A percentile compares a stretch with the other conserved stretches of the same genome.
phyloP scores from a whole-genome alignment of 768 basidiomycete genomes.

The Lactarius vividus region DNA sequence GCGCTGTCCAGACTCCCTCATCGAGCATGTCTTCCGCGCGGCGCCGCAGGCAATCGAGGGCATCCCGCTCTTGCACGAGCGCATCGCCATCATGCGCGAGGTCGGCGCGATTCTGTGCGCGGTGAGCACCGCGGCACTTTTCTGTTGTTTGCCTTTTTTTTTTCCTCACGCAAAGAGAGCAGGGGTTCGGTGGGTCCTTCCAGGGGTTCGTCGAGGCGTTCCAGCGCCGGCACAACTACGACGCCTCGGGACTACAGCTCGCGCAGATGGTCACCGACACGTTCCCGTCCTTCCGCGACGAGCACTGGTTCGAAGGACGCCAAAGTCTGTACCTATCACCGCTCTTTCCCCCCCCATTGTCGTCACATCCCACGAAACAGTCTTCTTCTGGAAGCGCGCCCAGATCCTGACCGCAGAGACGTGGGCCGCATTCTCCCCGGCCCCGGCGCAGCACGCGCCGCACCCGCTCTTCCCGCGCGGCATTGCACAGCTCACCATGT shows the following conservation, averaged over 20 bases:
- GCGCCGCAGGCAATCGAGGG: slow-evolving; percentile 54
- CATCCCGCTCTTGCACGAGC: slow-evolving; percentile 67
- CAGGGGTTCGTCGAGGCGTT: slow-evolving; percentile 27
- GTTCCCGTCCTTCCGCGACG: slow-evolving; percentile 29
- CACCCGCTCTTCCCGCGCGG: slow-evolving; percentile 80
- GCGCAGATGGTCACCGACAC: slow-evolving; percentile 28
- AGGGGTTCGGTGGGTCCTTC: slow-evolving; percentile 26
- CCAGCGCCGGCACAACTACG: slow-evolving; percentile 17
- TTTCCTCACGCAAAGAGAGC: background rate
- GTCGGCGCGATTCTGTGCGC: slow-evolving; percentile 68
- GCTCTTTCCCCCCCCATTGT: background rate
- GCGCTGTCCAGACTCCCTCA: slow-evolving; percentile 66
- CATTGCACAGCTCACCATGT: slow-evolving; percentile 78
- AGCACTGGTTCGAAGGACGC: slow-evolving; percentile 31
- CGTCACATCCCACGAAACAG: slow-evolving; percentile 36
- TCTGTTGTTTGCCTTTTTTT: background rate
- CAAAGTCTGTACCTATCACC: slow-evolving; percentile 46
- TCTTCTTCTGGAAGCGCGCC: slow-evolving; percentile 85
- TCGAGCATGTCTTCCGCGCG: slow-evolving; percentile 67
- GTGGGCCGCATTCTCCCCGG: slow-evolving; percentile 83
- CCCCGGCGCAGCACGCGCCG: slow-evolving; percentile 27
- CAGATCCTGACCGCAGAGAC: slow-evolving; percentile 90
- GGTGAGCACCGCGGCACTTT: slow-evolving; percentile 41
- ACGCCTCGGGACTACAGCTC: slow-evolving; percentile 26
- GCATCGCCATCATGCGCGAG: slow-evolving; percentile 75